phyloP scores from a whole-genome alignment of 73 alveolate species.

The Durusdinium trenchii region DNA sequence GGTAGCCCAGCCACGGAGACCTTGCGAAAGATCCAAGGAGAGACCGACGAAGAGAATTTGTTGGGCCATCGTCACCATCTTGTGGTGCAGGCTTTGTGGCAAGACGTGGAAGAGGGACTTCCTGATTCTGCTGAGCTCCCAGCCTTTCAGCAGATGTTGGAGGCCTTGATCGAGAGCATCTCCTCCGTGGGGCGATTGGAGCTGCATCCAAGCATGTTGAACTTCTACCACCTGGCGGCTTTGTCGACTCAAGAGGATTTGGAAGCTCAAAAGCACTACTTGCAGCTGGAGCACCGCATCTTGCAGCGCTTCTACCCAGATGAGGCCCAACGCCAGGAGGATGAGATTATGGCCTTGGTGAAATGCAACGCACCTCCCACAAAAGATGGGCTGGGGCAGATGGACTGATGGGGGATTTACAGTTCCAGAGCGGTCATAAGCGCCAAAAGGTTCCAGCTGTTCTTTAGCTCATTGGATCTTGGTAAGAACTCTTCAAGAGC shows the following conservation, averaged over 20 bases:
- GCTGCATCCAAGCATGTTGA: constrained; percentile 17
- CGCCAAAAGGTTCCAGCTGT: no score
- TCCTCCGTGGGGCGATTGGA: constrained; percentile 13
- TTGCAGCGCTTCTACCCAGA: constrained; percentile 48
- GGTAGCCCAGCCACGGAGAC: neutral
- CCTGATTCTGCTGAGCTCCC: constrained; percentile 24
- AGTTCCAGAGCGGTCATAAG: no score
- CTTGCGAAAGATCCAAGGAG: neutral
- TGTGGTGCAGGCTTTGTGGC: constrained; percentile 51
- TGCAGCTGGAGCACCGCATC: constrained; percentile 60
- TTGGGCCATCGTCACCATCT: constrained; percentile 30
- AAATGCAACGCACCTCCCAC: constrained; percentile 65
- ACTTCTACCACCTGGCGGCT: constrained; percentile 62
- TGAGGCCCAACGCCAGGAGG: constrained; percentile 48
- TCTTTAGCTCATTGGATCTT: neutral
- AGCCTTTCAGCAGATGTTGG: constrained; percentile 72
- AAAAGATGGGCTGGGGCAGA: constrained; percentile 34
- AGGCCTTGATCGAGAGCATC: constrained; percentile 33
- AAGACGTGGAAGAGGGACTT: constrained; percentile 38
- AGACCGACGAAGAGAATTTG: constrained; percentile 7
- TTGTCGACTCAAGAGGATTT: constrained; percentile 33
- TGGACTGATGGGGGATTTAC: no score
- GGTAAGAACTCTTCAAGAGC: neutral
- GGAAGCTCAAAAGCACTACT: constrained; percentile 44
- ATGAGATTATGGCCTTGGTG: constrained; percentile 38